phyloP scores from a whole-genome alignment of 2,329 filamentous ascomycete species.

The Colletotrichum sp. region DNA sequence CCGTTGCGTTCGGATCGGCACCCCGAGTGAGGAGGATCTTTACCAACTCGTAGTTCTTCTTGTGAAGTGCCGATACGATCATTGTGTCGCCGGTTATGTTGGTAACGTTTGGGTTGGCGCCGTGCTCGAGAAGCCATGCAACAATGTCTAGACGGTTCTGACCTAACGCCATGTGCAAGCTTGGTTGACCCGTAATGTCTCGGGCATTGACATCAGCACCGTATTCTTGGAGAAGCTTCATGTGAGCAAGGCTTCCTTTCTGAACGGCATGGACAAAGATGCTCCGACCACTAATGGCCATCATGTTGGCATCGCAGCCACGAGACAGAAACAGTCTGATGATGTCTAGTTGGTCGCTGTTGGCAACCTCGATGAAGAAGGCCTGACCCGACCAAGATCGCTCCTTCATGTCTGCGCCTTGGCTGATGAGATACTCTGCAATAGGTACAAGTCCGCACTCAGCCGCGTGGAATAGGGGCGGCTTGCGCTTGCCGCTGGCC shows the following conservation, averaged over 20 bases:
- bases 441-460: constrained; percentile 8
- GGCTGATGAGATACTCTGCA: constrained; percentile 18
- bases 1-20: constrained; percentile 23
- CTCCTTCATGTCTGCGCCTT: constrained; percentile 21
- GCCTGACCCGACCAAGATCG: constrained; percentile 13
- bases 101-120: constrained; percentile 34
- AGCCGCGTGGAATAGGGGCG: constrained; percentile 27
- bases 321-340: constrained; percentile 29
- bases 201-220: constrained; percentile 32
- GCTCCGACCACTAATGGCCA: constrained; percentile 32
- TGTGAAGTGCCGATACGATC: constrained; percentile 35
- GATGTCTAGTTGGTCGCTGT: constrained; percentile 10
- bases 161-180: constrained; percentile 29
- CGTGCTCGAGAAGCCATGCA: constrained; percentile 36
- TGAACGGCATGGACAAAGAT: constrained; percentile 32
- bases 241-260: constrained; percentile 10
- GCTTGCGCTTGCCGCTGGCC: constrained; percentile 20
- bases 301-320: constrained; percentile 39
- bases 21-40: constrained; percentile 21
- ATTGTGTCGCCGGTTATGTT: constrained; percentile 35
- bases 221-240: constrained; percentile 14
- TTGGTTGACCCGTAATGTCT: constrained; percentile 22
- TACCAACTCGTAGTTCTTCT: constrained; percentile 25
- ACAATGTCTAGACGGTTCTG: constrained; percentile 34
- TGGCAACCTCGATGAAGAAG: constrained; percentile 18